Conservation (phyloP, 2,329 filamentous ascomycete genomes). For the Didymosphaeria variabile region DNA sequence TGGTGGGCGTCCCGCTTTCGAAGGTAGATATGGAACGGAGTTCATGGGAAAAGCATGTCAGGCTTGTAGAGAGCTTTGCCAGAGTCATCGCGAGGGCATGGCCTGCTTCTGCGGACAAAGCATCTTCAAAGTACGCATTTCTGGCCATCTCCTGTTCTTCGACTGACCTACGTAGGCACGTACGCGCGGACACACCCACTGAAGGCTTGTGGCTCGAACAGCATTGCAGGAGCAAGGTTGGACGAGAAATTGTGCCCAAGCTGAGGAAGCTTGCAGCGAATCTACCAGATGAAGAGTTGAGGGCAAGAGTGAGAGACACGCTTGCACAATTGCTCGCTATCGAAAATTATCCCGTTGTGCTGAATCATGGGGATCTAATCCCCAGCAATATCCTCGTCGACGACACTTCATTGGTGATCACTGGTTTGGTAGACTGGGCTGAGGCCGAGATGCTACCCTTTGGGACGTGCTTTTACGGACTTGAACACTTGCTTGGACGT, state of each 20-base stretch:
- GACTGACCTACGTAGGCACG: slow-evolving; percentile 2
- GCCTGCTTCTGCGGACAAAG: slow-evolving; percentile 9
- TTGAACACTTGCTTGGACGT: slow-evolving; percentile 67
- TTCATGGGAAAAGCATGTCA: slow-evolving; percentile 24
- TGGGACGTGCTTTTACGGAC: slow-evolving; percentile 67
- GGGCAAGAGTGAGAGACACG: slow-evolving; percentile 26
- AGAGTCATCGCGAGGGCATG: slow-evolving; percentile 37
- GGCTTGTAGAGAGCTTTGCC: slow-evolving; percentile 41
- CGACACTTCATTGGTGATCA: slow-evolving; percentile 54
- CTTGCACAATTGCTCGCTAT: slow-evolving; percentile 55
- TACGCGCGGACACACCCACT: slow-evolving; percentile 32
- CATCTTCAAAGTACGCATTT: neutral
- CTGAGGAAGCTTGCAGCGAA: slow-evolving; percentile 33
- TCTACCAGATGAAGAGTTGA: slow-evolving; percentile 35
- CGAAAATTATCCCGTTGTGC: slow-evolving; percentile 59
- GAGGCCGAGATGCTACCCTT: slow-evolving; percentile 70
- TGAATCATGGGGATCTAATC: slow-evolving; percentile 70
- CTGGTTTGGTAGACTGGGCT: slow-evolving; percentile 70
- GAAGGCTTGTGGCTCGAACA: slow-evolving; percentile 23
- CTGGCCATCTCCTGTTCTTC: neutral
- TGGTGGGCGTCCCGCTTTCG: slow-evolving; percentile 37
- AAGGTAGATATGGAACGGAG: slow-evolving; percentile 19
- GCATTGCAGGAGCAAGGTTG: slow-evolving; percentile 40
- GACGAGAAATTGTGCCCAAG: slow-evolving; percentile 34
- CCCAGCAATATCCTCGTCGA: slow-evolving; percentile 66